Evolutionary conservation across 2,329 filamentous ascomycete genomes (phyloP), one percentile per base, ranked within the genome.

Genomic region (Pochonia chlamydosporia): DNA sequence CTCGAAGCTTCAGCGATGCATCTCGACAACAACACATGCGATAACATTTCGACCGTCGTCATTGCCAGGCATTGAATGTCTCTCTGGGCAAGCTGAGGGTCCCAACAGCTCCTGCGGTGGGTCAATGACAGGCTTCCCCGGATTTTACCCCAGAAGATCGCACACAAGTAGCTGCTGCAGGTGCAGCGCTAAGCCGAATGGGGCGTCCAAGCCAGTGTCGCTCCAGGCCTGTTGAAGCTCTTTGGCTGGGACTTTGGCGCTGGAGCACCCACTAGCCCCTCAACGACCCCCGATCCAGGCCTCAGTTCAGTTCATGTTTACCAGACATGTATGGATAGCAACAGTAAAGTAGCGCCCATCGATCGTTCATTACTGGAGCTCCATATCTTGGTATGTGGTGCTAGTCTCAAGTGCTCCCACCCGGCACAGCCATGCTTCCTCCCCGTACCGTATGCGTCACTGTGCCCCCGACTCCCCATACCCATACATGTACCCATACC

Each of bases 71-170:
- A 39, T 23, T 20, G 23, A 24, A 14, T 21, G 9, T 11, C 26
- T 42, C n/a, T 40, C 20, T 25, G 20, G 40, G 20, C 33, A n/a
- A 33, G 28, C 16, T 20, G 14, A 41, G 28, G 25, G 24, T 18
- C 21, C n/a, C 10, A 28, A 28, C 23, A 26, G 43, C 35, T 41
- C 24, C 40, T 31, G 36, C 47, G 40, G 51, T 51, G 53, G 55
- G 53, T 48, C 50, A n/a, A 36, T 16, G 51, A 53, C 50, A 49
- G 49, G 55, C 53, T 57, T 57, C 55, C 55, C 55, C 55, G 50
- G 55, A 56, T 54, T 57, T 48, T 51, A 52, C 54, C 55, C 55
- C 55, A 48, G 54, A 50, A 45, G 43, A 49, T 49, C 48, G 44
- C 47, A 25, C 41, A 28, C 41, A 44, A 42, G 20, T 49, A 51